Evolutionary conservation across 768 basidiomycete genomes (phyloP), one percentile per base, ranked within the genome.

Genomic region (Rhizopogon rudus): DNA sequence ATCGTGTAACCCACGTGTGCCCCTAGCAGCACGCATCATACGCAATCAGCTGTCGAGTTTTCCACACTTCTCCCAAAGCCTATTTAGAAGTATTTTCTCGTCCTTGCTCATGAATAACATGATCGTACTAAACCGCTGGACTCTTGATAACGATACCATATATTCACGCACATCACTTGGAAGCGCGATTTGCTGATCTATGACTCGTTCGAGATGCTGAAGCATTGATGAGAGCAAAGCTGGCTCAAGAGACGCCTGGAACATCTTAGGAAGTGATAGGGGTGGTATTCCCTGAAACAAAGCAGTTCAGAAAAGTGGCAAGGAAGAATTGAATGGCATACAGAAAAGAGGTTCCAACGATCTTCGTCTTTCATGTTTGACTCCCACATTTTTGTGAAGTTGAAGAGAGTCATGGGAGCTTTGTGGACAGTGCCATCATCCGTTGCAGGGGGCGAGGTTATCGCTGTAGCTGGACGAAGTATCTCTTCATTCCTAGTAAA

Each of bases 211-310:
- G 22, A 59, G 91, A 81, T 3, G 77, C 78, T 75, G 70, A 25
- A 91, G 65, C 20, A 91, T 73, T 1, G 81, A 80, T 2, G 74
- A 73, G 16, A 93, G 77, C 28, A 88, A 62, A 1, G 75, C 62
- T 0, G 91, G 80, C 43, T 92, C 91, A 33, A 93, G 75, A 0
- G 88, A 88, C 0, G 75, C 81, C 61, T 86, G 78, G 70, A 88
- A 90, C 40, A 93, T 67, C 1, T 74, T 60, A 1, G 88, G 87
- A 28, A 92, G 66, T 16, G 72, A 70, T 7, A 73, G 45, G 0
- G 89, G 81, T 0, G 79, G 71, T 43, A 91, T 75, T 35, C 72
- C 75, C 86, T 91, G 60, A 14, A 40, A 33, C 9, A 50, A 29
- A 37, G 35, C 14, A 25, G 33, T 22, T 49, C 10, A 49, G 20